Percentiles rank a stretch among this genome's conserved stretches.
Evolutionary conservation across 345 rosid genomes (phyloP).

Genomic region (Citrus maxima): DNA sequence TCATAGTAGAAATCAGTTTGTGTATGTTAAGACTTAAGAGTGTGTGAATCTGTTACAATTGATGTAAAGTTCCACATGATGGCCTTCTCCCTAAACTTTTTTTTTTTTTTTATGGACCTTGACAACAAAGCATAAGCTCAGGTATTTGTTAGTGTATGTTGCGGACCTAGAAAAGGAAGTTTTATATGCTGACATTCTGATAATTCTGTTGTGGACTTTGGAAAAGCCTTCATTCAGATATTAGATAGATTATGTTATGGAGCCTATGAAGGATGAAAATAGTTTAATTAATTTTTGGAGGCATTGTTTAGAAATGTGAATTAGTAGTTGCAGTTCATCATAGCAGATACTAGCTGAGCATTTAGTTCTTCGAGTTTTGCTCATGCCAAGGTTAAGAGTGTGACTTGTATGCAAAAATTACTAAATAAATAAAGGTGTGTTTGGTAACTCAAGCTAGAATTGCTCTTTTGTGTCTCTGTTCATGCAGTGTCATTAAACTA

Average conservation of each 20-base stretch:
- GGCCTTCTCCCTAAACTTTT: background rate
- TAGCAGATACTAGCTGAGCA: background rate
- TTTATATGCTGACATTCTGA: background rate
- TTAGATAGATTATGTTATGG: too few relatives aligned
- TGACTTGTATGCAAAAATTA: background rate
- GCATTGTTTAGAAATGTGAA: background rate
- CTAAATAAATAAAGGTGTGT: background rate
- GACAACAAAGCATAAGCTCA: background rate
- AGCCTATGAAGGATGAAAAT: background rate
- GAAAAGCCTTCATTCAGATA: too few relatives aligned
- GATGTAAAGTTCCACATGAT: background rate
- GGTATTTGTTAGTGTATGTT: background rate
- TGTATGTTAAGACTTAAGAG: background rate
- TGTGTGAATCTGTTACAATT: background rate
- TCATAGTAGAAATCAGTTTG: background rate
- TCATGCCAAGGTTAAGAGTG: background rate
- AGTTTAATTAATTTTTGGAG: background rate
- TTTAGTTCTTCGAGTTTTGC: background rate
- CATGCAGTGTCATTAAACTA: background rate
- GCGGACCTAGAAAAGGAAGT: background rate
- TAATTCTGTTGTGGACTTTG: too few relatives aligned
- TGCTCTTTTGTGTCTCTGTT: background rate
- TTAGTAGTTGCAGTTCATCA: background rate
- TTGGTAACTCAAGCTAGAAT: background rate
- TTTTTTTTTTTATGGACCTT: background rate